A percentile compares a stretch with the other conserved stretches of the same genome.
Evolutionary conservation across 495 filamentous ascomycete genomes (phyloP).

Genomic region (Thozetella sp.): DNA sequence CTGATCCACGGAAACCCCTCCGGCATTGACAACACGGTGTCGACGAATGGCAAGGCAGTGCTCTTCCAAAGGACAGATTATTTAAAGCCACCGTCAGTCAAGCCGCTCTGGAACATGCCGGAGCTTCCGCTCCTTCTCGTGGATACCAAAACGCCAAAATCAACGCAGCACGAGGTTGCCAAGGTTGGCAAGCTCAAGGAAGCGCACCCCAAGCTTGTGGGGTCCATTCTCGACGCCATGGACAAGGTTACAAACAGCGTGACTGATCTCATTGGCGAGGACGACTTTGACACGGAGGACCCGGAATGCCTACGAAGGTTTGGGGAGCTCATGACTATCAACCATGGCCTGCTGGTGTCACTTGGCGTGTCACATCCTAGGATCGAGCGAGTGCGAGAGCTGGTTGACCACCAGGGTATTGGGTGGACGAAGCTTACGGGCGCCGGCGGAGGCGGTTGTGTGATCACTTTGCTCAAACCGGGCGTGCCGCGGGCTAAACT

Average conservation of each 20-base stretch:
- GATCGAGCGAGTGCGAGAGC: conserved; percentile 86
- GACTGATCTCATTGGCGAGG: conserved; percentile 64
- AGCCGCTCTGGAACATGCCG: conserved; percentile 80
- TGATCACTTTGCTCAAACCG: conserved; percentile 85
- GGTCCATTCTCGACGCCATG: conserved; percentile 78
- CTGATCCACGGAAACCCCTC: conserved; percentile 96
- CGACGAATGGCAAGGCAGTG: conserved; percentile 89
- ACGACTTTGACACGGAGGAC: conserved; percentile 62
- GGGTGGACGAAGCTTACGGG: conserved; percentile 98
- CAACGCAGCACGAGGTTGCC: conserved; percentile 79
- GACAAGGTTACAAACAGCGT: conserved; percentile 79
- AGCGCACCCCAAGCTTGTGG: conserved; percentile 70
- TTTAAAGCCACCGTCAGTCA: conserved; percentile 73
- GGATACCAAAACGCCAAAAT: conserved; percentile 81
- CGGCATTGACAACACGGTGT: conserved; percentile 97
- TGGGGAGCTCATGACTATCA: conserved; percentile 86
- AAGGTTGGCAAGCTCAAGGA: conserved; percentile 77
- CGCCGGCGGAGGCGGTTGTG: conserved; percentile 92
- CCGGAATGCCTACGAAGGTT: conserved; percentile 63
- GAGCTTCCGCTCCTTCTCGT: conserved; percentile 88
- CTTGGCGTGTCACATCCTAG: conserved; percentile 93
- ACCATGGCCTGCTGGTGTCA: conserved; percentile 86
- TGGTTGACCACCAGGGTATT: conserved; percentile 86
- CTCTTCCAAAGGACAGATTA: conserved; percentile 84
- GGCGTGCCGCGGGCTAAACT: conserved; percentile 47